A percentile compares a stretch with the other conserved stretches of the same genome.
phyloP scores from a whole-genome alignment of 2,329 filamentous ascomycete species.

The Chalaropsis ovoidea region DNA sequence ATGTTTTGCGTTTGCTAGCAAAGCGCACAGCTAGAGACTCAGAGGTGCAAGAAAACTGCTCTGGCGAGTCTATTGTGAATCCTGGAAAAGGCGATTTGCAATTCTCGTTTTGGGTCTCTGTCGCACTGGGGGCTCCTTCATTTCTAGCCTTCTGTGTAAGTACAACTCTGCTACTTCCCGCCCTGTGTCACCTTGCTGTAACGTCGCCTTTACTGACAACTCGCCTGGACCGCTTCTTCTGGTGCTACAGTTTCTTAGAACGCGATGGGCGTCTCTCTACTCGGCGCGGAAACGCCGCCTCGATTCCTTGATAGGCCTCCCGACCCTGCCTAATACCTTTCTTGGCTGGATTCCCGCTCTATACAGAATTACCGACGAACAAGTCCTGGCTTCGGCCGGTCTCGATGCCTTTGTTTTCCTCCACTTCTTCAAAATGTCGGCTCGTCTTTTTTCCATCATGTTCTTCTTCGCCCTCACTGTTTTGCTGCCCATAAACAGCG shows the following conservation, averaged over 20 bases:
- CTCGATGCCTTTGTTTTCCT: conserved; percentile 95
- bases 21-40: background rate
- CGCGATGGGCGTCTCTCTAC: conserved; percentile 85
- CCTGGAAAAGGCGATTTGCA: conserved; percentile 26
- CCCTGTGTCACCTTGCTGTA: conserved; percentile 4
- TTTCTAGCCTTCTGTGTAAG: conserved; percentile 68
- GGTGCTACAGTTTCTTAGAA: conserved; percentile 59
- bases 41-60: conserved; percentile 25
- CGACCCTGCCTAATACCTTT: conserved; percentile 69
- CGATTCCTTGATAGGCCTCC: conserved; percentile 50
- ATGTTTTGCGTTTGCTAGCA: conserved; percentile 17
- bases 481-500: conserved; percentile 70
- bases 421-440: conserved; percentile 90
- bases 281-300: conserved; percentile 73
- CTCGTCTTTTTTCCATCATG: conserved; percentile 68
- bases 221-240: background rate
- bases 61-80: conserved; percentile 25
- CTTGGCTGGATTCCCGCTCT: conserved; percentile 89
- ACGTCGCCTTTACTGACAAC: conserved; percentile 11
- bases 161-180: conserved; percentile 21
- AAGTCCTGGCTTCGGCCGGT: conserved; percentile 80
- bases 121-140: conserved; percentile 57
- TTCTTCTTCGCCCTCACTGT: conserved; percentile 72
- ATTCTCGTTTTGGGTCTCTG: conserved; percentile 42
- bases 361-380: conserved; percentile 75